Conservation (phyloP, 345 rosid species). For the Raphanus raphanistrum region DNA sequence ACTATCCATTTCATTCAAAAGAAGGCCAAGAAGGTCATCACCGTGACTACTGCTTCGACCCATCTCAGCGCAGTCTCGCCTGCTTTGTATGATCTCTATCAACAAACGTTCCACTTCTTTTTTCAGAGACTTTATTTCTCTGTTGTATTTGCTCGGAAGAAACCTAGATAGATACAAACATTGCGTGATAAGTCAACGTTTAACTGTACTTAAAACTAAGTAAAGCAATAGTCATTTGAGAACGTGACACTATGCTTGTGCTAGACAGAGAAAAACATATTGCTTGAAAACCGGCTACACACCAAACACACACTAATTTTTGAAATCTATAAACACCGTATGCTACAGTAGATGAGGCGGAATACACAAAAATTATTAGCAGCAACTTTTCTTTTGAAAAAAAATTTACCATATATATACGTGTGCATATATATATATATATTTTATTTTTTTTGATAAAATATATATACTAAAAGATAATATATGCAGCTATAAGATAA, state of each 20-base stretch:
- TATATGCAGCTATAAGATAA: not conserved
- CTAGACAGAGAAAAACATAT: conserved; percentile 22
- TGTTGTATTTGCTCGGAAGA: conserved; percentile 80
- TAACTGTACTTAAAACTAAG: not conserved
- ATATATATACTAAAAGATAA: too few relatives aligned
- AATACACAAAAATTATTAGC: not conserved
- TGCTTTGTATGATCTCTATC: conserved; percentile 80
- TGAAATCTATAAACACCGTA: not conserved
- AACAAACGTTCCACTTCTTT: conserved; percentile 77
- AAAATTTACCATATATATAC: not conserved
- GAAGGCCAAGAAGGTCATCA: conserved; percentile 75
- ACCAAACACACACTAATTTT: conserved; percentile 3
- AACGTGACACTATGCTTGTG: conserved; percentile 9
- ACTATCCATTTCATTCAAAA: conserved; percentile 72
- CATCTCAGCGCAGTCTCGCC: conserved; percentile 69
- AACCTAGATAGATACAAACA: conserved; percentile 48
- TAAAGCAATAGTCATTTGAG: not conserved
- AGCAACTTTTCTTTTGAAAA: too few relatives aligned
- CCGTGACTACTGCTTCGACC: conserved; percentile 82
- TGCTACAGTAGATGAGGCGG: not conserved
- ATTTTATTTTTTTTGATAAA: too few relatives aligned
- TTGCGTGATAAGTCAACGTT: conserved; percentile 7
- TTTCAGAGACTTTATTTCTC: conserved; percentile 76
- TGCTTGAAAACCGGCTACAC: conserved; percentile 14
- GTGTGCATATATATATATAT: too few relatives aligned